Evolutionary conservation across 2,329 filamentous ascomycete genomes (phyloP), one percentile per base, ranked within the genome.

Genomic region (Fusarium burgessii): DNA sequence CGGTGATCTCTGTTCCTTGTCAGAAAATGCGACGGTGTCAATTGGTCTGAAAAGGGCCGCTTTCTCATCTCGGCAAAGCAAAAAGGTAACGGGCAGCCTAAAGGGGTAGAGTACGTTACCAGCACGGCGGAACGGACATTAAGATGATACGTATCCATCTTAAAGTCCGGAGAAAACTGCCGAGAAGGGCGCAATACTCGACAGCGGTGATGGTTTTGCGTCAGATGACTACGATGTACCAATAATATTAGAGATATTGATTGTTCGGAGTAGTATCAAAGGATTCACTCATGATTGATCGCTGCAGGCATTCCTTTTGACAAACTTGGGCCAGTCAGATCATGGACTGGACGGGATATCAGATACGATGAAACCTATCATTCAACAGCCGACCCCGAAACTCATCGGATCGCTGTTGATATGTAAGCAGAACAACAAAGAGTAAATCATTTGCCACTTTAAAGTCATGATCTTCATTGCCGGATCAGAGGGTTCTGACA

Each of bases 61-160:
- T 69, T 62, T 58, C 36, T 41, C 54, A 62, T 72, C 66, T 73
- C 60, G 70, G 68, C 41, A 72, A 62, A 70, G 33, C 33, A 55
- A 47, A 47, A 50, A 35, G 38, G 29, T 3, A 25, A 33, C 36
- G 27, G 27, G 40, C 58, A 63, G 36, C 46, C 57, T 42, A 41
- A 56, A 42, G 42, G 57, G 47, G 58, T 45, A 51, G 47, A 51
- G 47, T 65, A 65, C 59, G 66, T 69, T 76, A 74, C 74, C 74
- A 68, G 56, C 62, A 57, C 56, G 58, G 71, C 70, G 74, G 74
- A 72, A 76, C 70, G 51, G 70, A 50, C 56, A 50, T 46, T 35
- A 46, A 61, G 52, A 18, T 20, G 38, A 38, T 65, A 69, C 47
- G 49, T 45, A 29, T 32, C 10, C 52, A 10, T 20, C 50, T 29